Evolutionary conservation across 1,284 basidiomycete genomes (phyloP).

Genomic region (Neonothopanus nambi): DNA sequence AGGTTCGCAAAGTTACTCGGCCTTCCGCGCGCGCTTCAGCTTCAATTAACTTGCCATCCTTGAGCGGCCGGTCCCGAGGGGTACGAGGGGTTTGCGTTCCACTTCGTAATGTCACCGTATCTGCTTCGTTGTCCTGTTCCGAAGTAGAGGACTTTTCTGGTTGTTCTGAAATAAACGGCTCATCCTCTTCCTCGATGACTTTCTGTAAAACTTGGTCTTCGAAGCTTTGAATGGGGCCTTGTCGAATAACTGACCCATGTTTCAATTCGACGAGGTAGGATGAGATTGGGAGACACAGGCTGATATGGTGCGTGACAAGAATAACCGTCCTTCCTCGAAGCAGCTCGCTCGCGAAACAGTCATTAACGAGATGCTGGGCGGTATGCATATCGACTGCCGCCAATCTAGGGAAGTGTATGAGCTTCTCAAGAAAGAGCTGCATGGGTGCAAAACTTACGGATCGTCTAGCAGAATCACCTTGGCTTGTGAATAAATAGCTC

Average conservation of each 20-base stretch:
- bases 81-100: not conserved
- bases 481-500: conserved; percentile 66
- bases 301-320: conserved; percentile 86
- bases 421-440: conserved; percentile 2
- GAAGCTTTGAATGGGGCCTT: conserved; percentile 59
- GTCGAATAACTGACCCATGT: conserved; percentile 57
- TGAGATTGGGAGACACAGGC: conserved; percentile 63
- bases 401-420: conserved; percentile 45
- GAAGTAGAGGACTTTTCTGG: conserved; percentile 17
- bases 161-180: conserved; percentile 27
- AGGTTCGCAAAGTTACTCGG: conserved; percentile 57
- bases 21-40: conserved; percentile 67
- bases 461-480: conserved; percentile 84
- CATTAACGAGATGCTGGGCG: conserved; percentile 68
- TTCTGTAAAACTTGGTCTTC: conserved; percentile 50
- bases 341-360: conserved; percentile 65
- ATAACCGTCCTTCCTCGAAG: conserved; percentile 72
- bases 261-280: conserved; percentile 69
- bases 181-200: conserved; percentile 51
- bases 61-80: not conserved
- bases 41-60: conserved; percentile 59
- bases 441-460: conserved; percentile 46
- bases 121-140: conserved; percentile 41
- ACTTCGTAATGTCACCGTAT: conserved; percentile 24
- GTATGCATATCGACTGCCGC: conserved; percentile 91